Evolutionary conservation across 164 flowering plant genomes (phyloP).

Genomic region (Magnolia officinalis): DNA sequence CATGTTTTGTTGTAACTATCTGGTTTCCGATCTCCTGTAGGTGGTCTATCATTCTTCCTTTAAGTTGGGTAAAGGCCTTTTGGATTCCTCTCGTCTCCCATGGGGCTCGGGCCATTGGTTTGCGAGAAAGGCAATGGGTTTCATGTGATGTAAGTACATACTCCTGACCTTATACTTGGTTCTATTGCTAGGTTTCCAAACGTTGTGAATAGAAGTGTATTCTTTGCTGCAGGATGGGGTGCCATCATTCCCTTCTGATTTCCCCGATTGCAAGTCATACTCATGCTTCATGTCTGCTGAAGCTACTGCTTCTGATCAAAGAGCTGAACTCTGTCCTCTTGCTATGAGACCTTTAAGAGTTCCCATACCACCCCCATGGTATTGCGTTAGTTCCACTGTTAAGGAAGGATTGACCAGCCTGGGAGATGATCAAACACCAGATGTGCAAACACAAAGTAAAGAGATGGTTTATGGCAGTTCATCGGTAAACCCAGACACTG

Average conservation of each 20-base stretch:
- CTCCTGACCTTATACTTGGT: background rate
- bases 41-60: constrained; percentile 79
- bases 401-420: constrained; percentile 5
- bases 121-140: constrained; percentile 86
- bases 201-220: background rate
- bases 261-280: constrained; percentile 78
- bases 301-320: constrained; percentile 36
- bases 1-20: background rate
- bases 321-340: constrained; percentile 40
- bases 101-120: constrained; percentile 83
- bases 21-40: constrained; percentile 28
- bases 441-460: constrained; percentile 1
- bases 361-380: constrained; percentile 80
- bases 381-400: constrained; percentile 28
- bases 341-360: constrained; percentile 46
- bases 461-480: constrained; percentile 9
- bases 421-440: constrained; percentile 6
- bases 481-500: constrained; percentile 1
- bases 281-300: constrained; percentile 46
- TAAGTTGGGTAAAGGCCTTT: constrained; percentile 80
- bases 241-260: constrained; percentile 77
- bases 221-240: constrained; percentile 50
- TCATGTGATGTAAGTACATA: constrained; percentile 56
- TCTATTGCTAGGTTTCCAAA: background rate
- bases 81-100: constrained; percentile 63